Evolutionary conservation across 176 grass and related monocot genomes (phyloP), one percentile per base, ranked within the genome.

Genomic region (Carex cristatella): DNA sequence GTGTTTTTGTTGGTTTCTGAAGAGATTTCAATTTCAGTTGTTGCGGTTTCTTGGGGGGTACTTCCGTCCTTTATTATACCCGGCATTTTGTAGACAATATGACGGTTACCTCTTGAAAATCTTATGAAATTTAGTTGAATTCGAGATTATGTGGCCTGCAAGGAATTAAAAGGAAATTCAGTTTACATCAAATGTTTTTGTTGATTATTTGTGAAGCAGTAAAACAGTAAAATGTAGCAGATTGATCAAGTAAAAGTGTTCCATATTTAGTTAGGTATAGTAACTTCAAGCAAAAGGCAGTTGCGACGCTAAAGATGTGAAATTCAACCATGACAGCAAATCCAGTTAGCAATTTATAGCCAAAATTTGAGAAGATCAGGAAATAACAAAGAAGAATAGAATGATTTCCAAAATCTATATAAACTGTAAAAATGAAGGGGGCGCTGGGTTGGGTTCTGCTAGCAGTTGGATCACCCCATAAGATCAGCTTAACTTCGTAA

Each of bases 11-110:
- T 94, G 71, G 84, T 88, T 49, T 91, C 81, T 28, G 90, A 81
- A 53, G 87, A 89, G 73, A 54, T 54, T 69, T 84, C 80, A 57
- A 68, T 84, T 57, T 87, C 84, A n/a, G 69, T 88, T 7, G 76
- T 61, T 46, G 4, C 53, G 6, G 12, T 55, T 81, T 89, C 91
- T 42, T 90, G 79, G 10, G 65, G 60, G 7, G 49, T 82, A 67
- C 51, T 69, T 79, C 82, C 91, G 72, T 93, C 95, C 79, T 77
- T 85, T 81, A 91, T 86, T 76, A 98, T 90, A 77, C 93, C 93
- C 72, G 95, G 95, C 95, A 98, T 95, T 53, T 92, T 89, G 56
- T 53, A 53, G 42, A 13, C 14, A 54, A 79, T 79, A 16, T 37
- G 28, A 35, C 13, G 0, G 30, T 58, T 79, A 51, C n/a, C 48